These are phyloP conservation scores for Aphanomyces cochlioides DNA, from an alignment of 352 stramenopile species.

Conservation along the genomic window DNA sequence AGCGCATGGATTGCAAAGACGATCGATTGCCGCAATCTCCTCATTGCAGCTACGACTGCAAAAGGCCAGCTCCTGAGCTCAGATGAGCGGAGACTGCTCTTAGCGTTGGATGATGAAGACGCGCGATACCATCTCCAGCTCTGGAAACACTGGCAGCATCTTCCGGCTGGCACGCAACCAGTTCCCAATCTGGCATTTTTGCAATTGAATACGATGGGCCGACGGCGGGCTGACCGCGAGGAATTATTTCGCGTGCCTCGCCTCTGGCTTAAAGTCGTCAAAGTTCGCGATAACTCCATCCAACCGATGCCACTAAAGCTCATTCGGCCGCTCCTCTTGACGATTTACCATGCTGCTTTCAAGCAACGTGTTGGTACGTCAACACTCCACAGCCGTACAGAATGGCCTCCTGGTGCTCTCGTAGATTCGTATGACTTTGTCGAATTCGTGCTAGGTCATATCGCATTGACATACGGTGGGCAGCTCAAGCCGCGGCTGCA, in stretches of 20 bases:
- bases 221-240: background rate
- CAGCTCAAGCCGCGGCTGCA: conserved; percentile 2
- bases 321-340: conserved; percentile 16
- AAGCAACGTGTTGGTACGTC: background rate
- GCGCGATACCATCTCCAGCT: conserved; percentile 15
- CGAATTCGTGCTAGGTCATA: conserved; percentile 18
- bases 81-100: conserved; percentile 16
- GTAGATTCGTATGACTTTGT: conserved; percentile 11
- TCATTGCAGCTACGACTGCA: conserved; percentile 13
- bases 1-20: conserved; percentile 13
- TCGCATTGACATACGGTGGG: conserved; percentile 4
- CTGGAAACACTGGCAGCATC: conserved; percentile 24
- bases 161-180: background rate
- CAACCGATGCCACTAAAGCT: conserved; percentile 14
- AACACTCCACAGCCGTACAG: background rate
- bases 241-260: conserved; percentile 18
- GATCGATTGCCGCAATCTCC: conserved; percentile 6
- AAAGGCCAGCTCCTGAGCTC: conserved; percentile 20
- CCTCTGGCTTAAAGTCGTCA: conserved; percentile 15
- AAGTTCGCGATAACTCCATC: background rate
- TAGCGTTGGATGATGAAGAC: conserved; percentile 16
- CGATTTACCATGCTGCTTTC: background rate
- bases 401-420: background rate
- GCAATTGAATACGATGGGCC: conserved; percentile 1
- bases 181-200: conserved; percentile 8